Evolutionary conservation across 176 grass and related monocot genomes (phyloP).

Genomic region (Neostapfia colusana): DNA sequence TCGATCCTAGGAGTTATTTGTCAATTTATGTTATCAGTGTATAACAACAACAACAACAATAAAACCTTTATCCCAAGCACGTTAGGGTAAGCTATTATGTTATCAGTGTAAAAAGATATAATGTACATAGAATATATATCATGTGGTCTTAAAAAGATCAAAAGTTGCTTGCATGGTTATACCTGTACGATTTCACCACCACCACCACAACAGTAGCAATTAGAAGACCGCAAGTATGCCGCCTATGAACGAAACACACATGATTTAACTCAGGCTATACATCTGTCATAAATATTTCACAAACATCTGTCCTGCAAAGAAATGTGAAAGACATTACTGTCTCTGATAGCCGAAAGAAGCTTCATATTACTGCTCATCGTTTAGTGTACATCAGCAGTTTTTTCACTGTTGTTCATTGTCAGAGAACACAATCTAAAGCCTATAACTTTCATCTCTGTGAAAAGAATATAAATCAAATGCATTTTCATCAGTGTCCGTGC

Average conservation of each 20-base stretch:
- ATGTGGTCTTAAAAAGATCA: too few relatives aligned
- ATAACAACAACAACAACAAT: too few relatives aligned
- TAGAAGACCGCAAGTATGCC: not conserved
- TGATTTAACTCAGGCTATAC: not conserved
- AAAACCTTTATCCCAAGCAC: too few relatives aligned
- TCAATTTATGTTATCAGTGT: too few relatives aligned
- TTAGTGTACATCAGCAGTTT: slow-evolving; percentile 20
- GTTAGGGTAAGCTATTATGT: too few relatives aligned
- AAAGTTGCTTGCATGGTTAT: too few relatives aligned
- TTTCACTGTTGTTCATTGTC: slow-evolving; percentile 27
- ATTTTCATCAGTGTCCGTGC: slow-evolving; percentile 31
- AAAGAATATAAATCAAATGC: slow-evolving; percentile 52
- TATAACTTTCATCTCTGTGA: slow-evolving; percentile 22
- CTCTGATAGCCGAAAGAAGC: not conserved
- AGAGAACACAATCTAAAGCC: slow-evolving; percentile 41
- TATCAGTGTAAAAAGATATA: too few relatives aligned
- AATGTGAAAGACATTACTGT: not conserved
- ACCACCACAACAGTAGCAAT: too few relatives aligned
- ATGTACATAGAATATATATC: too few relatives aligned
- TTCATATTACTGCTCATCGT: not conserved
- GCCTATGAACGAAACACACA: too few relatives aligned
- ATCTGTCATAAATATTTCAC: not conserved
- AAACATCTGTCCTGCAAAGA: not conserved
- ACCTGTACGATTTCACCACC: too few relatives aligned
- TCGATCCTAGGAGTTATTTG: too few relatives aligned